Base-by-base conservation (phyloP, 2,329 filamentous ascomycete genomes). In the Colletotrichum cereale region DNA sequence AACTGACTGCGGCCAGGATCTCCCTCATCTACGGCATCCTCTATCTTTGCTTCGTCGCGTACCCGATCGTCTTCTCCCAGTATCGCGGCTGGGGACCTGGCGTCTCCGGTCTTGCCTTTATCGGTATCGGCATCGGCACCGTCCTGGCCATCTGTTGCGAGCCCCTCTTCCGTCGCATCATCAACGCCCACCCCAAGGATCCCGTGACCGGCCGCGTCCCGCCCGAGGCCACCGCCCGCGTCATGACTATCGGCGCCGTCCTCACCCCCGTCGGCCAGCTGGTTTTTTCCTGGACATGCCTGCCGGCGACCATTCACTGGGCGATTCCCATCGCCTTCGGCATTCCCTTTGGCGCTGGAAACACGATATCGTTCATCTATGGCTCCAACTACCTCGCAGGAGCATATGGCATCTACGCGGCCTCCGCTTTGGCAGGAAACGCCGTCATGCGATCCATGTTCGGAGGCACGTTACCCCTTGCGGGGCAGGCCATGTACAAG, bases 11-110 rank as follows among this genome's bases (percentile, higher is more conserved):
- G 26, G 4, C n/a, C 21, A 73, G 91, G 83, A 92, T 95, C 78
- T 96, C 93, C 0, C 84, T 97, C 48, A 89, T 97, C 44, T 97
- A 97, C 79, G 93, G 91, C 24, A 94, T 97, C 50, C 85, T 98
- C 1, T 96, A 96, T 77, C 89, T 97, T 40, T 97, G 94, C 81
- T 97, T 97, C 83, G 92, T 97, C 21, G 94, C 93, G 16, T 97
- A 97, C 79, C 95, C 95, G 0, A 92, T 97, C 71, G 92, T 97
- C 69, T 97, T 96, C 81, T 85, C 86, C 14, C 85, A 92, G 50
- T 79, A 88, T 69, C 92, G 95, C 24, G 93, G 93, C 72, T 98
- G 95, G 95, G 86, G 86, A 2, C 85, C 92, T 0, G 91, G 93
- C 1, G 81, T 92, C 44, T 90, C 91, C 0, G 95, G 95, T 0